phyloP scores from a whole-genome alignment of 192 early-diverging fungal species.

The Umbelopsis sp. region DNA sequence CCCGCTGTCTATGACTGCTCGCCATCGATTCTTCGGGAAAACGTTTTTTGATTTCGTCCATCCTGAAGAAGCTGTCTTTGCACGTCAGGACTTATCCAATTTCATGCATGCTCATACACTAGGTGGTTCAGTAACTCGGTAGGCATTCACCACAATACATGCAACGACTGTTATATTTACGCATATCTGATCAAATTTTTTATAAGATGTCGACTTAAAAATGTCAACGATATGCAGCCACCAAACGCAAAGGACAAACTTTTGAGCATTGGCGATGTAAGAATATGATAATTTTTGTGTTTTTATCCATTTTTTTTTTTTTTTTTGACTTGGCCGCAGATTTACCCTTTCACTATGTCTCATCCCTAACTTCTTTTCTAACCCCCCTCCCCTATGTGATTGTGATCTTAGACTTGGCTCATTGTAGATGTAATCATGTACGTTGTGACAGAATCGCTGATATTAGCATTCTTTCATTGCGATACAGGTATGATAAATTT shows the following conservation, averaged over 20 bases:
- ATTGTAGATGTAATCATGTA: slow-evolving; percentile 38
- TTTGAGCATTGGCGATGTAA: slow-evolving; percentile 15
- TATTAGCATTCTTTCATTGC: slow-evolving; percentile 31
- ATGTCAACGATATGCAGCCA: slow-evolving; percentile 5
- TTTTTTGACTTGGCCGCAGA: not conserved
- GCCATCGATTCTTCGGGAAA: slow-evolving; percentile 11
- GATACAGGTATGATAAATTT: slow-evolving; percentile 13
- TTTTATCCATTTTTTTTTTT: not conserved
- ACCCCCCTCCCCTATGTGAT: not conserved
- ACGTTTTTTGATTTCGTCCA: slow-evolving; percentile 29
- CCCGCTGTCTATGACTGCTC: slow-evolving; percentile 6
- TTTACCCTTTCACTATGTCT: not conserved
- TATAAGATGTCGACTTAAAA: slow-evolving; percentile 2
- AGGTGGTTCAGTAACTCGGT: slow-evolving; percentile 30
- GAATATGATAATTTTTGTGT: too few species aligned
- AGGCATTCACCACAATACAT: not conserved
- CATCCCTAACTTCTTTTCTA: not conserved
- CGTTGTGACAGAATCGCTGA: slow-evolving; percentile 28
- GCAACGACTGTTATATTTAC: not conserved
- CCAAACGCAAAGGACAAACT: not conserved
- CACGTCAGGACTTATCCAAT: slow-evolving; percentile 20
- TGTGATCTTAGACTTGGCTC: slow-evolving; percentile 1
- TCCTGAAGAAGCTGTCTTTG: slow-evolving; percentile 30
- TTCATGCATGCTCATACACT: slow-evolving; percentile 17
- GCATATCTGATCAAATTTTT: not conserved